Evolutionary conservation across 192 early-diverging fungal genomes (phyloP).

Genomic region (Coemansia sp.): DNA sequence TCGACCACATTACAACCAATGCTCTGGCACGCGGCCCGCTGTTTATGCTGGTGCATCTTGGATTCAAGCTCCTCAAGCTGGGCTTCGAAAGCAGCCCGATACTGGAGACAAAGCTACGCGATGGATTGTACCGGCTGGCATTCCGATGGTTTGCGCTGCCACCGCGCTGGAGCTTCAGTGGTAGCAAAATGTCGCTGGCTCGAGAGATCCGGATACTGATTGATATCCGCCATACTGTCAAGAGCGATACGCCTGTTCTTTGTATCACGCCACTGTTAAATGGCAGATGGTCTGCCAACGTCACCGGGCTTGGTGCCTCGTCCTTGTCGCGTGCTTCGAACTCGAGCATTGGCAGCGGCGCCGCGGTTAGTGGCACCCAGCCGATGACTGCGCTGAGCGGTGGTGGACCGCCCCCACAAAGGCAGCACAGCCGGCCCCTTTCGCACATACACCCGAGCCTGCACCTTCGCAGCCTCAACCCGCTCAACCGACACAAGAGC

Average conservation of each 20-base stretch:
- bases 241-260: conserved; percentile 63
- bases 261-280: conserved; percentile 3
- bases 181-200: conserved; percentile 63
- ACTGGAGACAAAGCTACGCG: conserved; percentile 64
- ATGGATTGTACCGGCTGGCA: conserved; percentile 66
- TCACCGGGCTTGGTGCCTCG: background rate
- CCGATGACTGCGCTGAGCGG: conserved; percentile 1
- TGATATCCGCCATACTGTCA: conserved; percentile 63
- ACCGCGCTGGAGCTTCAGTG: conserved; percentile 80
- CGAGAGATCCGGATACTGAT: conserved; percentile 65
- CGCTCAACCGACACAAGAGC: conserved; percentile 21
- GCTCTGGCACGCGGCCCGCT: conserved; percentile 74
- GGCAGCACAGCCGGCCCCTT: conserved; percentile 10
- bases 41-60: conserved; percentile 75
- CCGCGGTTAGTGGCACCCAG: conserved; percentile 1
- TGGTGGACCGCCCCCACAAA: conserved; percentile 8
- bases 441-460: conserved; percentile 15
- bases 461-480: conserved; percentile 30
- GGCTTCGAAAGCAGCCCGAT: conserved; percentile 64
- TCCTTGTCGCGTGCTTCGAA: conserved; percentile 8
- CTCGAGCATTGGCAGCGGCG: conserved; percentile 6
- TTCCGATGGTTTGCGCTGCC: conserved; percentile 82
- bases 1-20: conserved; percentile 59
- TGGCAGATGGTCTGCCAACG: conserved; percentile 13
- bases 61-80: conserved; percentile 71